phyloP scores from a whole-genome alignment of 257 asterid species.

The Leonotis leonurus region DNA sequence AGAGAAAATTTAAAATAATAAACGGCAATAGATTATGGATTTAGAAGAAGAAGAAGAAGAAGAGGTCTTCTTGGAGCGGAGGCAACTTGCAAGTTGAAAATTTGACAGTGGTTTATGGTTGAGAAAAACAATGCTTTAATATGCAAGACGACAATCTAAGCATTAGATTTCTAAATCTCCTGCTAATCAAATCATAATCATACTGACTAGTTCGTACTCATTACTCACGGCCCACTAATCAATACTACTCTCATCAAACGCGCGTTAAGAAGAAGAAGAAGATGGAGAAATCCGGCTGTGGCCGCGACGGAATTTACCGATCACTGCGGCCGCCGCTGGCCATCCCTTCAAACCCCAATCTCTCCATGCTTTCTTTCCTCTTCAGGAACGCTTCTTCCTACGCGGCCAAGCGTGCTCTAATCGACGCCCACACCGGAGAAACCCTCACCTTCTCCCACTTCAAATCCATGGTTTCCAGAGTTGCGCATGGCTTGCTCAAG shows the following conservation, averaged over 20 bases:
- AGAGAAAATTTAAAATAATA: too few relatives aligned
- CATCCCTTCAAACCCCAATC: conserved; percentile 42
- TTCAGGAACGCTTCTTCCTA: conserved; percentile 64
- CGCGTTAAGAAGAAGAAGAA: neutral
- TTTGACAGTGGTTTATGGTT: too few relatives aligned
- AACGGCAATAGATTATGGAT: too few relatives aligned
- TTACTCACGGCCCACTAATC: neutral
- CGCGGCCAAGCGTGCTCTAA: conserved; percentile 56
- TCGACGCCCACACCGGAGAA: conserved; percentile 46
- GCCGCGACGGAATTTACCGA: conserved; percentile 78
- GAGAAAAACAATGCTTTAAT: too few relatives aligned
- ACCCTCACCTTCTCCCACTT: conserved; percentile 45
- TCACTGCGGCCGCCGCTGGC: conserved; percentile 55
- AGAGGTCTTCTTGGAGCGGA: too few relatives aligned
- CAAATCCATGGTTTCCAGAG: conserved; percentile 45
- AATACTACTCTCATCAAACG: neutral
- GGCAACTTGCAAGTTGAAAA: too few relatives aligned
- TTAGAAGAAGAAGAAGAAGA: too few relatives aligned
- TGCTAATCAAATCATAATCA: too few relatives aligned
- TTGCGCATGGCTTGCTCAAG: conserved; percentile 47
- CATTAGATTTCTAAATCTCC: neutral
- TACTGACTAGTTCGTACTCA: neutral
- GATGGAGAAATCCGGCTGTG: conserved; percentile 95
- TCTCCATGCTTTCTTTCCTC: conserved; percentile 62
- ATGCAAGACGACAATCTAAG: too few relatives aligned